A percentile compares a stretch with the other conserved stretches of the same genome.
Conservation (phyloP, 495 filamentous ascomycete species). For the Aspergillus sparsus region DNA sequence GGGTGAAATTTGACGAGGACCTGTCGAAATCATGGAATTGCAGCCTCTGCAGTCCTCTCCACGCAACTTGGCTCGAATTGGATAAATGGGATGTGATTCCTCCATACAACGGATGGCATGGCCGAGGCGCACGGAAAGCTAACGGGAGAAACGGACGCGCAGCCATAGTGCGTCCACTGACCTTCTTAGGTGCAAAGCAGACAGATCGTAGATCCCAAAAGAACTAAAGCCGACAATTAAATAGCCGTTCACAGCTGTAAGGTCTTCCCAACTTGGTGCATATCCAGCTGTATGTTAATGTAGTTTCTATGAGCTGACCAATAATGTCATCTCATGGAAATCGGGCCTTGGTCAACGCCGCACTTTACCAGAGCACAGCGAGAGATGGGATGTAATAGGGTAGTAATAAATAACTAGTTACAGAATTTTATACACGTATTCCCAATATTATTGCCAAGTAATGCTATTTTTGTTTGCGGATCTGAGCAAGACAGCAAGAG, state of each 20-base stretch:
- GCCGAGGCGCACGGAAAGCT: conserved; percentile 15
- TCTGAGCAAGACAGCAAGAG: no score
- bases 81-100: neutral
- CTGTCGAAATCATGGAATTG: neutral
- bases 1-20: conserved; percentile 12
- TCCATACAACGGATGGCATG: conserved; percentile 10
- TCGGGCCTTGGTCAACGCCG: neutral
- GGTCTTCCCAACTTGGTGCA: conserved; percentile 4
- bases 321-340: conserved; percentile 1
- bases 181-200: neutral
- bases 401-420: neutral
- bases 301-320: conserved; percentile 5
- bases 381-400: neutral
- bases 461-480: no score
- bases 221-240: neutral
- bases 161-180: conserved; percentile 17
- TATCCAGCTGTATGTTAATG: neutral
- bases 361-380: neutral
- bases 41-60: conserved; percentile 15
- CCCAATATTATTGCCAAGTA: neutral
- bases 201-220: neutral
- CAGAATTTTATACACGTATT: neutral
- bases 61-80: neutral
- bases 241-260: neutral
- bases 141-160: conserved; percentile 8